Percentiles rank a stretch among this genome's conserved stretches.
Conservation (phyloP, 164 flowering plant genomes). For the Magnolia sinica region DNA sequence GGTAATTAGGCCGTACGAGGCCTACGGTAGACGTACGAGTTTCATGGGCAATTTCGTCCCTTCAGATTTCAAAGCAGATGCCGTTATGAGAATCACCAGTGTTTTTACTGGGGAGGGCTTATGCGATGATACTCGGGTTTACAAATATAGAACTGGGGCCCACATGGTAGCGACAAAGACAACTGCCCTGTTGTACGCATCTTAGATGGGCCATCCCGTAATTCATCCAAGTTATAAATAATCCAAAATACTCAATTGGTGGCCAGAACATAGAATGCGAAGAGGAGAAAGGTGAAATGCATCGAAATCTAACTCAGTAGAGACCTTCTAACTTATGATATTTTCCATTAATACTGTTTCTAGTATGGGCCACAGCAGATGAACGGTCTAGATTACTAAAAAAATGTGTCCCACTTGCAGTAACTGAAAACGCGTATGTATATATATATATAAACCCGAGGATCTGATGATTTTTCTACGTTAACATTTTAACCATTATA, state of each 20-base stretch:
- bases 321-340: too few relatives aligned
- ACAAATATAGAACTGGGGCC: not conserved
- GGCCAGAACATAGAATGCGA: not conserved
- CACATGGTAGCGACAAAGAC: not conserved
- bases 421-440: too few relatives aligned
- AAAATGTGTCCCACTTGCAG: too few relatives aligned
- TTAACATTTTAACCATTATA: too few relatives aligned
- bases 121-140: not conserved
- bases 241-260: not conserved
- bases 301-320: not conserved
- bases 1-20: not conserved
- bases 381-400: too few relatives aligned
- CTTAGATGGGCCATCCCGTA: not conserved
- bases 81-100: not conserved
- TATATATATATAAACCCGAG: too few relatives aligned
- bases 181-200: too few relatives aligned
- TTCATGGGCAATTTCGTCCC: not conserved
- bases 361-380: too few relatives aligned
- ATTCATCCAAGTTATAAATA: not conserved
- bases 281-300: not conserved
- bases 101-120: not conserved
- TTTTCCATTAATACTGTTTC: too few relatives aligned
- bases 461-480: too few relatives aligned
- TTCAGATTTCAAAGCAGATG: not conserved
- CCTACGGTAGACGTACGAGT: not conserved